Evolutionary conservation across 2,329 filamentous ascomycete species (phyloP), one percentile per base, ranked within the genome.

Genomic region (Phoma sp.): DNA sequence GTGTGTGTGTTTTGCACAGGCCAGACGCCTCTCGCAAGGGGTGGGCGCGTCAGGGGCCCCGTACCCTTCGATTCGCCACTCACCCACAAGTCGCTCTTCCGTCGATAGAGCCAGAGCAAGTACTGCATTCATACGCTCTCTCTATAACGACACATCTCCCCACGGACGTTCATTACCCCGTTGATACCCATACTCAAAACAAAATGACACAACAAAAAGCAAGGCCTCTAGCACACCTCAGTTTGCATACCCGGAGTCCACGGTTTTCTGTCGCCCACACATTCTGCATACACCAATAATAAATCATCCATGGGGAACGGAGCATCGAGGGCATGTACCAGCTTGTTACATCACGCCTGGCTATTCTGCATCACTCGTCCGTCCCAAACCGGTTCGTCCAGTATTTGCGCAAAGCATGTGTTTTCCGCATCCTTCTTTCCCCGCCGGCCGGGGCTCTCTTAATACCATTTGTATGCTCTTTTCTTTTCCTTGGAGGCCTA

Each of bases 1-100:
- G 70, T 77, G 1, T 77, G 76, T 57, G 54, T 75, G 4, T 76
- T 76, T 56, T 77, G 76, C 59, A 77, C 75, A 1, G 74, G 74
- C 3, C 57, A 64, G n/a, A 74, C 69, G 8, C 73, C 72, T 8
- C 47, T 71, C 27, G 71, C 63, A 9, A 62, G 72, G 60, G 73
- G 72, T 12, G 71, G 71, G 1, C 64, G 71, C 47, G 51, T 73
- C 10, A 63, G 71, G 51, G 71, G 71, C 17, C 65, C 68, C 12
- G 48, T 49, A 10, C 57, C 58, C 2, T 65, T 68, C 33, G 67
- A 74, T 39, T 71, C 69, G 21, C 71, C 71, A 3, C 65, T 73
- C 10, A 71, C 61, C 2, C 69, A 71, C 55, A 74, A 73, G 39
- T 69, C 67, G 15, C 58, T 63, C 24, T 74, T 64, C 51, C 63